Evolutionary conservation across 1,284 basidiomycete genomes (phyloP), one percentile per base, ranked within the genome.

Genomic region (Laetiporus sulphureus): DNA sequence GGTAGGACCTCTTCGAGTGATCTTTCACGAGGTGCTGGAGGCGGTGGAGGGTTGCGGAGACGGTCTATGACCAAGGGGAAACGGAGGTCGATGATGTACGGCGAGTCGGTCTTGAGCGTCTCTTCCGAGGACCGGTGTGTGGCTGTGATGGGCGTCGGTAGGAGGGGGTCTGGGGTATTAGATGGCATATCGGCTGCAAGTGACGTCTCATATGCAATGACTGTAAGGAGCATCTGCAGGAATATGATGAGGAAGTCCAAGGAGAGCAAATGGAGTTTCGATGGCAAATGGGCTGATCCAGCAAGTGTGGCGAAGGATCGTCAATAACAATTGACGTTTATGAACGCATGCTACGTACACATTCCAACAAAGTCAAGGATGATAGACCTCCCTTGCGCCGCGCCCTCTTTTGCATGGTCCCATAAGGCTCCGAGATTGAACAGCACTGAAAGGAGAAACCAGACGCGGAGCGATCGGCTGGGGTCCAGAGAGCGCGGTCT

Each of bases 331-430:
- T 27, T 8, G 24, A 13, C 1, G 7, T 29, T 6, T 32, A 32
- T 29, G 12, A 3, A 4, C 15, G 22, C 11, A 31, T 31, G 20
- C 22, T 6, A 70, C 79, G 41, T 56, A 87, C 84, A 74, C 67
- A 79, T 68, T 44, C 85, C 85, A 46, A 88, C 72, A 52, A 88
- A 88, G 58, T 88, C 84, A 44, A 88, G 74, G 29, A 88, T 61
- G 52, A 86, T 61, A 7, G 72, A 65, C 51, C 78, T 67, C 19
- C 74, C 75, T 45, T 79, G 71, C 25, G 67, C 56, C 41, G 72
- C 62, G 5, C 73, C 72, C 24, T 68, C 60, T 19, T 64, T 65
- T 40, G 71, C 65, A 57, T 88, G 84, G 32, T 64, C 64, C 74
- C 78, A 83, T 32, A 87, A 46, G 46, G 69, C 74, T 20, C 74